Evolutionary conservation across 805 yeast genomes (phyloP), one percentile per base, ranked within the genome.

Genomic region (Isabelozyma heimii): DNA sequence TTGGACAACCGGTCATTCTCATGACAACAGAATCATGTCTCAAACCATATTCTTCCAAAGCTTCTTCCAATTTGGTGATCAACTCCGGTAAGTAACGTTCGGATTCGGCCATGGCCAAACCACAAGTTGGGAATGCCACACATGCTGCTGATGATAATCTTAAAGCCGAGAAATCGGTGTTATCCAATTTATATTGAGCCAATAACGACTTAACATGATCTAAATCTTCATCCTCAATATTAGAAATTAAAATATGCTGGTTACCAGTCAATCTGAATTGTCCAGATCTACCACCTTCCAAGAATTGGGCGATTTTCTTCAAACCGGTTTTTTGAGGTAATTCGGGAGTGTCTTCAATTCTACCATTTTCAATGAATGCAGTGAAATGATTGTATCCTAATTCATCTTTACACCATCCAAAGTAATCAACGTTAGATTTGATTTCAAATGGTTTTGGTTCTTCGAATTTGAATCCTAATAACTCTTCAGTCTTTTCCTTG

Each of bases 1-100:
- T 92, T 47, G 97, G 97, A 79, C 98, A 92, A 49, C 98, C 98
- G 28, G 97, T 92, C 97, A 92, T 91, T 76, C 98, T 84, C 96
- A 92, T 87, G 20, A 91, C 96, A 56, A 92, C 80, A 7, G 96
- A 85, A 70, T 92, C 98, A 61, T 91, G 97, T 64, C 96, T 87
- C 59, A 92, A 80, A 8, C 98, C 98, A 56, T 84, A 83, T 62
- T 91, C 96, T 70, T 92, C 97, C 50, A 92, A 76, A 16, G 90
- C 83, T n/a, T 75, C 81, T 69, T 92, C 98, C 51, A 92, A 73
- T 71, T 91, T 89, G 53, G 85, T 69, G 57, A 92, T 81, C 59
- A 92, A 78, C 44, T 78, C 85, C 8, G 98, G 98, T 60, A 92
- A 77, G 66, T 85, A 86, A 65, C 98, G 84, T 75, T 92, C 98